Conservation (phyloP, 1,139 yeast species). For the Williopsis jadinii region DNA sequence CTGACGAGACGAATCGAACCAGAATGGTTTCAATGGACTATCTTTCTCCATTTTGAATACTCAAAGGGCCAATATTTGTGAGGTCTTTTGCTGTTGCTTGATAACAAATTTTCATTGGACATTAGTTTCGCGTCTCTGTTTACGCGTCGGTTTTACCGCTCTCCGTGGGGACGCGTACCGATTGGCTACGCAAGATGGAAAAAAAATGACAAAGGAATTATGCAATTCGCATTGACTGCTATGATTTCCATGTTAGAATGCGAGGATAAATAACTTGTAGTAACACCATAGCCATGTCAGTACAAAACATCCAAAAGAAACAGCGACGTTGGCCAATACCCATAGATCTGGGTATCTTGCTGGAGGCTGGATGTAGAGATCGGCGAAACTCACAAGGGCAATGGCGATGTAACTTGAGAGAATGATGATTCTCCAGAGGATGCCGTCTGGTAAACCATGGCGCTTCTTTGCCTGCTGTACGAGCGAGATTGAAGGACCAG, state of each 20-base stretch:
- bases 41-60: conserved; percentile 11
- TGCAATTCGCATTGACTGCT: no score
- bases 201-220: no score
- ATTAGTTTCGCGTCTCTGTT: no score
- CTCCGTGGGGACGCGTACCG: no score
- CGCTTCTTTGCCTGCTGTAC: conserved; percentile 30
- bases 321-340: conserved; percentile 66
- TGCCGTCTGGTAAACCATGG: conserved; percentile 41
- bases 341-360: conserved; percentile 70
- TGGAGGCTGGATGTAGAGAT: conserved; percentile 48
- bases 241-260: no score
- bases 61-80: no score
- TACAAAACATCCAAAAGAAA: conserved; percentile 71
- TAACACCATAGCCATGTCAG: conserved; percentile 76
- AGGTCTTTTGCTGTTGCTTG: no score
- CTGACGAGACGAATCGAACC: conserved; percentile 23
- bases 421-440: conserved; percentile 53
- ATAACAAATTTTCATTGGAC: no score
- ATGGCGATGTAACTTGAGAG: conserved; percentile 53
- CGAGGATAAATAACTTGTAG: conserved; percentile 37
- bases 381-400: conserved; percentile 46
- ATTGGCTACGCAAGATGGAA: no score
- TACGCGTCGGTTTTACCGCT: no score
- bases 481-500: conserved; percentile 33
- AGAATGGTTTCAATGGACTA: conserved; percentile 25